Percentiles rank a stretch among this genome's conserved stretches.
Conservation (phyloP, 805 yeast species). For the Candida ascalaphidarum region DNA sequence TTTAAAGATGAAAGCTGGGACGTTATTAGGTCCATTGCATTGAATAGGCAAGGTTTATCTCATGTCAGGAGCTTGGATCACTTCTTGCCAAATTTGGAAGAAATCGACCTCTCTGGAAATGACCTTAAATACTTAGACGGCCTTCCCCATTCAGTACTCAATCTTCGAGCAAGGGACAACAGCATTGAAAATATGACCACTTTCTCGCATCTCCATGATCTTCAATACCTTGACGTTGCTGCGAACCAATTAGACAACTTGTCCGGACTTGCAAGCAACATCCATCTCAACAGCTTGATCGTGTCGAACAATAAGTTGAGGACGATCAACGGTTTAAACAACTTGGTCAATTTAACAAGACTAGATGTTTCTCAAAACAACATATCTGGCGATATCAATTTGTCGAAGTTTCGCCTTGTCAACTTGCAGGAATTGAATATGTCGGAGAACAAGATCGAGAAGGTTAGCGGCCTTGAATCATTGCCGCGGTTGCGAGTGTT, state of each 20-base stretch:
- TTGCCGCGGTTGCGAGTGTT: slow-evolving; percentile 28
- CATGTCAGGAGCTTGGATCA: slow-evolving; percentile 35
- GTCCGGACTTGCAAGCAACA: slow-evolving; percentile 25
- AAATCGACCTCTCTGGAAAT: slow-evolving; percentile 35
- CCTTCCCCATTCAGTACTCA: slow-evolving; percentile 29
- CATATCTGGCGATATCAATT: slow-evolving; percentile 29
- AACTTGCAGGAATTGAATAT: slow-evolving; percentile 36
- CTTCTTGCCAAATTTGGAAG: slow-evolving; percentile 36
- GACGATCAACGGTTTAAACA: slow-evolving; percentile 26
- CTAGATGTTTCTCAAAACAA: slow-evolving; percentile 36
- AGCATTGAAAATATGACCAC: slow-evolving; percentile 31
- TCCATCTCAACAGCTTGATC: slow-evolving; percentile 35
- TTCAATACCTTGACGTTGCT: slow-evolving; percentile 35
- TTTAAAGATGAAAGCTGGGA: slow-evolving; percentile 36
- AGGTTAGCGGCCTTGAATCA: slow-evolving; percentile 25
- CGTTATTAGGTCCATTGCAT: slow-evolving; percentile 23
- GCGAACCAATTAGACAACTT: slow-evolving; percentile 27
- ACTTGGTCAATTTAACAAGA: slow-evolving; percentile 28
- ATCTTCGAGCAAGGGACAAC: slow-evolving; percentile 31
- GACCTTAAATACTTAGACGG: slow-evolving; percentile 36
- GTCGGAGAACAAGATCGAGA: slow-evolving; percentile 30
- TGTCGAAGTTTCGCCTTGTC: slow-evolving; percentile 22
- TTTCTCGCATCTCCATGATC: slow-evolving; percentile 28
- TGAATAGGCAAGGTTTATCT: slow-evolving; percentile 24
- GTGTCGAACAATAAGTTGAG: slow-evolving; percentile 27